Conservation (phyloP, 805 yeast species). For the Candida pseudoglaebosa region DNA sequence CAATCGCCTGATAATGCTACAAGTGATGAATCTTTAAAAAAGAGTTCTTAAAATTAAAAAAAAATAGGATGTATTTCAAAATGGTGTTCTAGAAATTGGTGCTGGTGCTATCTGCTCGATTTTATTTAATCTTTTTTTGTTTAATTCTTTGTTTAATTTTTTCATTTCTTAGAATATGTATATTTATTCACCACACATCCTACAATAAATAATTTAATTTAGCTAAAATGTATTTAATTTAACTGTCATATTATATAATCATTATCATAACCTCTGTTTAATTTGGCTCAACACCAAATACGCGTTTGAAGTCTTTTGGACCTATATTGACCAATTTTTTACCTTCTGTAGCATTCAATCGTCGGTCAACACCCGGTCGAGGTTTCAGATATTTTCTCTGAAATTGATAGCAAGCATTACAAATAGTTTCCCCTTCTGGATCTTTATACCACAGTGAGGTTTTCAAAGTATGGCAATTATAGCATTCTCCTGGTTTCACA, state of each 20-base stretch:
- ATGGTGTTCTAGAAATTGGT: not conserved
- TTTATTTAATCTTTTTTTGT: no score
- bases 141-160: not conserved
- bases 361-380: constrained; percentile 3
- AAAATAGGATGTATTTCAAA: not conserved
- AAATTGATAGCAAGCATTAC: constrained; percentile 70
- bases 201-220: not conserved
- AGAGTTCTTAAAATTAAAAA: not conserved
- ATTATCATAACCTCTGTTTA: not conserved
- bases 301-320: constrained; percentile 1
- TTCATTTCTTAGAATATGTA: not conserved
- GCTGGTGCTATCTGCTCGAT: no score
- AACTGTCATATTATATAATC: not conserved
- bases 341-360: constrained; percentile 4
- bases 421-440: constrained; percentile 86
- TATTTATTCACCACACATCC: not conserved
- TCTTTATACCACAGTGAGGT: constrained; percentile 95
- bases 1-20: constrained; percentile 3
- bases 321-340: constrained; percentile 3
- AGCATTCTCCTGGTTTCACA: constrained; percentile 41
- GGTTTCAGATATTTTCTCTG: constrained; percentile 4
- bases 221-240: not conserved
- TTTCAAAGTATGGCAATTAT: constrained; percentile 89
- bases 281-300: not conserved
- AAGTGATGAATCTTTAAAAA: constrained; percentile 3